Evolutionary conservation across 768 basidiomycete genomes (phyloP), one percentile per base, ranked within the genome.

Genomic region (Leccinum subgranulosum): DNA sequence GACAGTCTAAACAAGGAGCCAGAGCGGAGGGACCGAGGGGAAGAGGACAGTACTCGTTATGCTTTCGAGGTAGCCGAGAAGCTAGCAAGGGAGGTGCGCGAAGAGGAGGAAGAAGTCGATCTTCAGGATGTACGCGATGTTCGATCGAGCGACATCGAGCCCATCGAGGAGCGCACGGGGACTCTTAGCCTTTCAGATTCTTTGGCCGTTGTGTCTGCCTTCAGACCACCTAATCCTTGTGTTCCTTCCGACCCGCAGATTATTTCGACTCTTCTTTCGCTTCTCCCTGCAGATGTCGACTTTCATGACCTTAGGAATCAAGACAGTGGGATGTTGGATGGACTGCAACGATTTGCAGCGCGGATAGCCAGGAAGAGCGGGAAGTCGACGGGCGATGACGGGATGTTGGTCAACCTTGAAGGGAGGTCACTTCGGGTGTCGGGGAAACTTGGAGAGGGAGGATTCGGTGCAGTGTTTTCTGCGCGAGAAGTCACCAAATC

Each of bases 381-480:
- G 15, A 73, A 65, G 78, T 73, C 76, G 49, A 59, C 60, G 11
- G 70, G 70, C 27, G 69, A 78, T 3, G 73, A 75, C 36, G 70
- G 67, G 23, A 79, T 88, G 69, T 65, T 81, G 21, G 69, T 98
- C 43, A 75, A 74, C 17, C 75, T 98, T n/a, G 79, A 79, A 47
- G 86, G 80, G 3, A 82, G 81, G 57, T 76, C 76, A 53, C 93
- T 90, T 66, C 81, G 81, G 53, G 84, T 98, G 4, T 75, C 79
- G 3, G 89, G 89, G 60, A 99, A 98, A 71, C 79, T 99, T 23
- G 97, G 97, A 17, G 97, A 99, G 74, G 97, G 97, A 6, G 93
- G 95, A 0, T 99, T 96, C 65, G 97, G 96, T 3, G 83, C 88
- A 3, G 97, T 99, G n/a, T 99, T 96, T 77, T 83, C 88, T 59